phyloP scores from a whole-genome alignment of 306 rosid genomes.

The Dryas drummondii region DNA sequence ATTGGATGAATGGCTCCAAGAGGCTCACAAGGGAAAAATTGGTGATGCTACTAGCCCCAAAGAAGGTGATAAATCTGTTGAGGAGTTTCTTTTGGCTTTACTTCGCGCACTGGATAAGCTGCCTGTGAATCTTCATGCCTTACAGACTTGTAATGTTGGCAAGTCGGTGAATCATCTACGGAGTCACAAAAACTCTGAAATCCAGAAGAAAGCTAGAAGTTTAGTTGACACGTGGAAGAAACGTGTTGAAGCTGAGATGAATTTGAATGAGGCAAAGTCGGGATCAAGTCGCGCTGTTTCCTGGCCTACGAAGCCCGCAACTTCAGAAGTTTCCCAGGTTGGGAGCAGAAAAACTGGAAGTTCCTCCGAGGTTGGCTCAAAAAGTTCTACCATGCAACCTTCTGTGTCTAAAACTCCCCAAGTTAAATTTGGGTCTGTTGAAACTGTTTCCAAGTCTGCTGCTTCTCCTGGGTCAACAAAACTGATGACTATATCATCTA shows the following conservation, averaged over 20 bases:
- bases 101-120: slow-evolving; percentile 92
- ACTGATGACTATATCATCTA: slow-evolving; percentile 36
- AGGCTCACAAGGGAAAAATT: slow-evolving; percentile 75
- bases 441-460: slow-evolving; percentile 46
- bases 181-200: slow-evolving; percentile 70
- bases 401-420: slow-evolving; percentile 51
- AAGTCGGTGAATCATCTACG: slow-evolving; percentile 89
- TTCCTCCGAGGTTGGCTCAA: slow-evolving; percentile 55
- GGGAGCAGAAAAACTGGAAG: slow-evolving; percentile 58
- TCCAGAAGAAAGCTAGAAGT: slow-evolving; percentile 83
- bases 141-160: slow-evolving; percentile 82
- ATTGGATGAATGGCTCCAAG: slow-evolving; percentile 91
- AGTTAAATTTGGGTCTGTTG: slow-evolving; percentile 57
- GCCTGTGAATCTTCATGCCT: slow-evolving; percentile 80
- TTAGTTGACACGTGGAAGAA: slow-evolving; percentile 92
- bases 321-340: slow-evolving; percentile 58
- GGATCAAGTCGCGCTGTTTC: slow-evolving; percentile 55
- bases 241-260: slow-evolving; percentile 92
- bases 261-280: slow-evolving; percentile 60
- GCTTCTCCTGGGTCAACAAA: slow-evolving; percentile 61
- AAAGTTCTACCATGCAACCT: slow-evolving; percentile 49
- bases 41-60: slow-evolving; percentile 56
- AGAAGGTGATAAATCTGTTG: slow-evolving; percentile 70
- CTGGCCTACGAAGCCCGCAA: slow-evolving; percentile 55
- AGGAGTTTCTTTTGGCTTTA: slow-evolving; percentile 77